Evolutionary conservation across 2,329 filamentous ascomycete genomes (phyloP).

Genomic region (Epicoccum nigrum): DNA sequence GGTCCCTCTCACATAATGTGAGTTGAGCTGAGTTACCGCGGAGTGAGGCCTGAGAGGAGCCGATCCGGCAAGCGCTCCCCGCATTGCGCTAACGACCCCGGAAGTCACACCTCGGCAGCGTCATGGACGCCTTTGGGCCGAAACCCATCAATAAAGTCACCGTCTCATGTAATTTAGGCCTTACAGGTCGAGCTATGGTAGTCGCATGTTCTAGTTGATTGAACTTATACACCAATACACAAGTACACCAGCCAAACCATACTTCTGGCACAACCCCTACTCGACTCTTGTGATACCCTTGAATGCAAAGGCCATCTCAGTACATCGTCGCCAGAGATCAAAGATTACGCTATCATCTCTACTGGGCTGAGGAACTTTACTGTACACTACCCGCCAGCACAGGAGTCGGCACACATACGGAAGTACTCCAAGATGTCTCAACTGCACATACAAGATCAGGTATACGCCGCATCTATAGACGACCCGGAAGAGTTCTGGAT

Average conservation of each 20-base stretch:
- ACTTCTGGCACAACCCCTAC: too few species aligned
- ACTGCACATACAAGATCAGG: conserved; percentile 54
- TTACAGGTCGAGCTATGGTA: too few species aligned
- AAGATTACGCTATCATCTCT: background rate
- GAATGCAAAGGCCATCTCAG: too few species aligned
- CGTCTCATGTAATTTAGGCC: too few species aligned
- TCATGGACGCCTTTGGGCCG: conserved; percentile 23
- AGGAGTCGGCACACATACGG: background rate
- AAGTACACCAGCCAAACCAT: too few species aligned
- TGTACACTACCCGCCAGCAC: background rate
- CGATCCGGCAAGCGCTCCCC: conserved; percentile 18
- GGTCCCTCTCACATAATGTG: too few species aligned
- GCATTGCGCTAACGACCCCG: conserved; percentile 22
- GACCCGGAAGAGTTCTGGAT: conserved; percentile 77
- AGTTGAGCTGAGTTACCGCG: too few species aligned
- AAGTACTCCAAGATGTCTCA: background rate
- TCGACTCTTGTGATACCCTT: background rate
- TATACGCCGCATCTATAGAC: conserved; percentile 65
- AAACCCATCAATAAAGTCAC: conserved; percentile 1
- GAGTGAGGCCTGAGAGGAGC: too few species aligned
- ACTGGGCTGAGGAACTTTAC: background rate
- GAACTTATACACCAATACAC: too few species aligned
- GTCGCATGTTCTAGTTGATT: background rate
- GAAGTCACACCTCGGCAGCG: conserved; percentile 22
- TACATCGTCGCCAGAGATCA: background rate